These are phyloP conservation scores for Chloris gayana DNA, from an alignment of 176 grass and related monocot species.

Conservation along the genomic window DNA sequence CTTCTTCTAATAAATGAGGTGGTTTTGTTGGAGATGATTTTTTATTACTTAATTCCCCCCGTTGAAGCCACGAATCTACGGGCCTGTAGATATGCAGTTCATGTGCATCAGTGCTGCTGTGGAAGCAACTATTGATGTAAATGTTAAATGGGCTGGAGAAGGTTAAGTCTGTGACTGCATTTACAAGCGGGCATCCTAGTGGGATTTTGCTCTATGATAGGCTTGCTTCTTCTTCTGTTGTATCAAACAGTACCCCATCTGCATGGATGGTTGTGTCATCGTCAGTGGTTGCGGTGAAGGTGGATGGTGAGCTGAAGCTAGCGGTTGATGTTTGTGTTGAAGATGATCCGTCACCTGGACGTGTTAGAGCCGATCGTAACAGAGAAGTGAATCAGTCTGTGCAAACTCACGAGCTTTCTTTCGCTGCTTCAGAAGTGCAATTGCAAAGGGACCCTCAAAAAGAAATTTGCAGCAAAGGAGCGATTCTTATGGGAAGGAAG, in stretches of 20 bases:
- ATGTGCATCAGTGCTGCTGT: too few relatives aligned
- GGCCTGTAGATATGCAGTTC: too few relatives aligned
- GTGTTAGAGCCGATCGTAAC: neutral
- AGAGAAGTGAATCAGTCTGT: neutral
- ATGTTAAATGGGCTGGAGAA: too few relatives aligned
- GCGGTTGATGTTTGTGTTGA: neutral
- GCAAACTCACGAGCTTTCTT: conserved; percentile 13
- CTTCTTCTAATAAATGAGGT: too few relatives aligned
- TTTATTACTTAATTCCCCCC: too few relatives aligned
- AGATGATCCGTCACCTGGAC: neutral
- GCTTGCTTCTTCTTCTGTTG: neutral
- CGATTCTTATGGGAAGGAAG: neutral
- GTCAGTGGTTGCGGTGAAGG: neutral
- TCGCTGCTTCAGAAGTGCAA: neutral
- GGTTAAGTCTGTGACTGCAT: neutral
- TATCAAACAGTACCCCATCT: neutral
- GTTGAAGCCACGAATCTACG: too few relatives aligned
- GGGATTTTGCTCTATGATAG: neutral
- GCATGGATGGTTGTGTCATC: conserved; percentile 13
- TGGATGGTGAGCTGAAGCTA: conserved; percentile 7
- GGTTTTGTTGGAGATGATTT: too few relatives aligned
- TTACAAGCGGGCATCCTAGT: neutral
- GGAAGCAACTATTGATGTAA: too few relatives aligned
- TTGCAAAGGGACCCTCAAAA: too few relatives aligned
- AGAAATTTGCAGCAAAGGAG: too few relatives aligned